Conservation (phyloP, 2,329 filamentous ascomycete genomes). For the Tolypocladium inflatum region DNA sequence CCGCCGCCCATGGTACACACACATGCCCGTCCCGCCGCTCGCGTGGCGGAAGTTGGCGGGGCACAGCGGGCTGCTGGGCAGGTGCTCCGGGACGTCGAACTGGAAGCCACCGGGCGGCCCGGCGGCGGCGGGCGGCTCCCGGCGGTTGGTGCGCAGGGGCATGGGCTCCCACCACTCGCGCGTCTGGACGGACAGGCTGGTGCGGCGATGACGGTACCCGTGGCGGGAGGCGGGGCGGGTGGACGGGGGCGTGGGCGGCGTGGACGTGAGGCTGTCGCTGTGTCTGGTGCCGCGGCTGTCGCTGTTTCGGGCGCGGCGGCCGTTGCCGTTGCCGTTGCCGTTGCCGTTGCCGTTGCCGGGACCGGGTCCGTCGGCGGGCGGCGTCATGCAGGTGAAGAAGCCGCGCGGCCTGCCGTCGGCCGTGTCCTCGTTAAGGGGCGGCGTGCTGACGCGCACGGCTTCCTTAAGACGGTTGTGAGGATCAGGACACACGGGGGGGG, state of each 20-base stretch:
- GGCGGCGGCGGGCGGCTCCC: constrained; percentile 2
- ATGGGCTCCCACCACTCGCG: constrained; percentile 27
- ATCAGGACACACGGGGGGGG: not conserved
- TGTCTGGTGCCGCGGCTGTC: not conserved
- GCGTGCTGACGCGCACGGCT: constrained; percentile 37
- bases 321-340: not conserved
- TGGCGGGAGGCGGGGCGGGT: constrained; percentile 7
- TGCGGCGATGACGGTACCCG: constrained; percentile 8
- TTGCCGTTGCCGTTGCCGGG: not conserved
- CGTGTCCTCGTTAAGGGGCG: constrained; percentile 30
- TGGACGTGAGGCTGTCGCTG: not conserved
- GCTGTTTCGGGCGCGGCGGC: not conserved
- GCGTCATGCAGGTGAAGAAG: constrained; percentile 33
- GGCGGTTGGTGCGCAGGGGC: constrained; percentile 12
- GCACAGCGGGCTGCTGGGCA: constrained; percentile 41
- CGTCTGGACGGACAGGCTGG: constrained; percentile 12
- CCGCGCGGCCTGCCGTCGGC: constrained; percentile 26
- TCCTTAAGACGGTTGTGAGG: constrained; percentile 23
- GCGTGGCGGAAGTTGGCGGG: constrained; percentile 35
- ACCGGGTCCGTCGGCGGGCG: constrained; percentile 10
- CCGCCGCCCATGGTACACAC: constrained; percentile 38
- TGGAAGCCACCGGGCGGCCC: constrained; percentile 25
- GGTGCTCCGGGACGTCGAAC: constrained; percentile 41
- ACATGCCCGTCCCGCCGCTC: constrained; percentile 36
- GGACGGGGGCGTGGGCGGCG: constrained; percentile 1